Percentiles rank a stretch among this genome's conserved stretches.
phyloP scores from a whole-genome alignment of 345 rosid genomes.

The Kernera saxatilis region DNA sequence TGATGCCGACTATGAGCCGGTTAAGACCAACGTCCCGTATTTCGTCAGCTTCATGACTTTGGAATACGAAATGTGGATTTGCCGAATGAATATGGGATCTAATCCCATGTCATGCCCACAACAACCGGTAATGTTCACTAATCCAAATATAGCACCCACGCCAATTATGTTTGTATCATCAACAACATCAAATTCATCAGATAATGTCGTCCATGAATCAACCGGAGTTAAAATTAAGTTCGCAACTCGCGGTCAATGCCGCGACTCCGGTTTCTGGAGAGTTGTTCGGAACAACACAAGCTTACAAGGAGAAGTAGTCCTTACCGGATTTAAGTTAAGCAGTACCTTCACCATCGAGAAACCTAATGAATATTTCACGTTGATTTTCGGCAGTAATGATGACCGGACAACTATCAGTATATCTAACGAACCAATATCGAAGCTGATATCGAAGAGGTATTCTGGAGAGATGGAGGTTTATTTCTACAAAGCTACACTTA shows the following conservation, averaged over 20 bases:
- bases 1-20: neutral
- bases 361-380: slow-evolving; percentile 7
- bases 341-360: neutral
- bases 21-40: slow-evolving; percentile 13
- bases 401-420: slow-evolving; percentile 2
- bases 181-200: neutral
- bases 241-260: neutral
- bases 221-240: slow-evolving; percentile 9
- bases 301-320: slow-evolving; percentile 6
- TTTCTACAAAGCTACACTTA: neutral
- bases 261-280: slow-evolving; percentile 11
- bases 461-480: slow-evolving; percentile 21
- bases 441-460: neutral
- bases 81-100: neutral
- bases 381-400: neutral
- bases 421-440: neutral
- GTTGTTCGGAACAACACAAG: neutral
- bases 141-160: neutral
- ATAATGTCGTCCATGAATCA: neutral
- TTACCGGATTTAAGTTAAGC: neutral
- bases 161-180: neutral
- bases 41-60: slow-evolving; percentile 22
- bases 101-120: slow-evolving; percentile 9
- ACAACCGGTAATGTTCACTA: slow-evolving; percentile 25
- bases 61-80: slow-evolving; percentile 21